These are phyloP conservation scores for Oryza glaberrima DNA, from an alignment of 176 grass and related monocot genomes.

Conservation along the genomic window DNA sequence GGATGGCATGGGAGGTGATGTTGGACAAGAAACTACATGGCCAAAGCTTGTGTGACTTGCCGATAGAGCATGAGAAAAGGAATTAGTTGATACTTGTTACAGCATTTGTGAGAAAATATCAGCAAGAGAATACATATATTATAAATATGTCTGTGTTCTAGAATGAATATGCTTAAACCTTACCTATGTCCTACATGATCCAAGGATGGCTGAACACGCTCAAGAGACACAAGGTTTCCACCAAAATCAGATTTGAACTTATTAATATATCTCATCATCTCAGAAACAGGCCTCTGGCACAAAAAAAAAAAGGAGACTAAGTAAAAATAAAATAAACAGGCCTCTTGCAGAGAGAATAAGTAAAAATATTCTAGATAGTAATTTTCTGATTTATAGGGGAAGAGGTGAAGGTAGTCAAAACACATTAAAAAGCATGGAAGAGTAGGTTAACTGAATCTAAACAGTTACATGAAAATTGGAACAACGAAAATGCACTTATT, in stretches of 20 bases:
- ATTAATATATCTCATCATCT: constrained; percentile 94
- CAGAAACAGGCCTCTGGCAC: constrained; percentile 76
- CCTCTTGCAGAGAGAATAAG: constrained; percentile 18
- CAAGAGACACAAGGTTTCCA: constrained; percentile 75
- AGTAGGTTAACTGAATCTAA: constrained; percentile 19
- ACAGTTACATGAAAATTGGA: background rate
- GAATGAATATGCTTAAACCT: constrained; percentile 26
- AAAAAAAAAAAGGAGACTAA: constrained; percentile 37
- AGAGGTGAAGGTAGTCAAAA: background rate
- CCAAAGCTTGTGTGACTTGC: background rate
- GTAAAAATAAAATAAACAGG: constrained; percentile 24
- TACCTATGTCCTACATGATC: constrained; percentile 92
- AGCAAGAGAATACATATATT: constrained; percentile 18
- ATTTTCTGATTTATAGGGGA: background rate
- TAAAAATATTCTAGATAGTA: constrained; percentile 14
- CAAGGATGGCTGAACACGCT: constrained; percentile 90
- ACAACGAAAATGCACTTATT: background rate
- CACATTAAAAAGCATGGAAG: constrained; percentile 12
- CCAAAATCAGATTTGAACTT: constrained; percentile 99
- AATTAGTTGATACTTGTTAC: background rate
- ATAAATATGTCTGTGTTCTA: background rate
- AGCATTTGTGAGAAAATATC: background rate
- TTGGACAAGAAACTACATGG: background rate
- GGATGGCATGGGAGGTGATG: background rate
- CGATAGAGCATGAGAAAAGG: background rate